Percentiles rank a stretch among this genome's conserved stretches.
These are phyloP conservation scores for Amphicarpaea edgeworthii DNA, from an alignment of 306 rosid species.

Conservation along the genomic window DNA sequence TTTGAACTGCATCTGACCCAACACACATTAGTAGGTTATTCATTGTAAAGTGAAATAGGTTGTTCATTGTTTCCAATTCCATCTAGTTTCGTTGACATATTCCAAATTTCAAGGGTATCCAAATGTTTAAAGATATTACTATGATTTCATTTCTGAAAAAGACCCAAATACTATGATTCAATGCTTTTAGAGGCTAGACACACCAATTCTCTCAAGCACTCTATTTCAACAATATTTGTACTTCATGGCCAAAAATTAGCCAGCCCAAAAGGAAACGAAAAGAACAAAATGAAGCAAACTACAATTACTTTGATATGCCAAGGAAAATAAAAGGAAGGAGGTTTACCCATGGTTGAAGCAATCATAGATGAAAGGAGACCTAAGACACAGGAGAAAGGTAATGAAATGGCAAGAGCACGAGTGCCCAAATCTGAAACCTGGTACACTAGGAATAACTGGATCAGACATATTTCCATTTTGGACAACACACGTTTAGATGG, in stretches of 20 bases:
- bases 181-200: not conserved
- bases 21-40: not conserved
- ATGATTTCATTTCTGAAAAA: not conserved
- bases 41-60: not conserved
- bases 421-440: constrained; percentile 87
- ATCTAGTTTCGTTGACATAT: not conserved
- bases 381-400: constrained; percentile 78
- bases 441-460: constrained; percentile 43
- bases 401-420: constrained; percentile 82
- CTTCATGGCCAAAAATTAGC: not conserved
- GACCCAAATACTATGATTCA: not conserved
- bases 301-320: constrained; percentile 22
- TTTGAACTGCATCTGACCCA: not conserved
- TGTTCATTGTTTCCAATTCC: not conserved
- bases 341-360: constrained; percentile 85
- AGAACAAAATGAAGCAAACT: not conserved
- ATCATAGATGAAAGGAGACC: constrained; percentile 81
- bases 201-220: not conserved
- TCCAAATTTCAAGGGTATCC: not conserved
- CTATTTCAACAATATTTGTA: not conserved
- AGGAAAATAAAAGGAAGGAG: constrained; percentile 41
- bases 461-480: constrained; percentile 37
- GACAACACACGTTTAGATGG: not conserved
- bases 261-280: not conserved
- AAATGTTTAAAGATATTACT: constrained; percentile 8